phyloP scores from a whole-genome alignment of 129 eudicot genomes.

The Sambucus nigra region DNA sequence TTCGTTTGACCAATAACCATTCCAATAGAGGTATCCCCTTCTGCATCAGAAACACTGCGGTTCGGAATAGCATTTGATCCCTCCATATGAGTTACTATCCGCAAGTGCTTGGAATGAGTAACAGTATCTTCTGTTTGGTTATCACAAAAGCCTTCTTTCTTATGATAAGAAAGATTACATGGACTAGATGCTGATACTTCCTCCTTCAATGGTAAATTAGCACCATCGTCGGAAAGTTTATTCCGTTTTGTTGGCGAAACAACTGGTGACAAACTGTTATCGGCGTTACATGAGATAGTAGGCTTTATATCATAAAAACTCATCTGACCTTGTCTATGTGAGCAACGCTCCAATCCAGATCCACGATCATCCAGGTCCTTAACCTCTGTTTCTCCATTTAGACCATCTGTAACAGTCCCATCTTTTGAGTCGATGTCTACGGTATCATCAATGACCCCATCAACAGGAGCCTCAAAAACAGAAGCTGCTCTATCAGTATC shows the following conservation, averaged over 20 bases:
- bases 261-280: slow-evolving; percentile 17
- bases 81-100: slow-evolving; percentile 10
- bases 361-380: slow-evolving; percentile 22
- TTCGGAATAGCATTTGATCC: slow-evolving; percentile 17
- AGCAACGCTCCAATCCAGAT: slow-evolving; percentile 44
- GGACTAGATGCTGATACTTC: slow-evolving; percentile 19
- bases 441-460: slow-evolving; percentile 30
- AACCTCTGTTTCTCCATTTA: slow-evolving; percentile 24
- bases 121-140: slow-evolving; percentile 2
- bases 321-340: slow-evolving; percentile 28
- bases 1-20: slow-evolving; percentile 6
- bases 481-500: slow-evolving; percentile 28
- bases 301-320: slow-evolving; percentile 27
- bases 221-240: slow-evolving; percentile 21
- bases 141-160: slow-evolving; percentile 14
- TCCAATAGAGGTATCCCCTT: slow-evolving; percentile 5
- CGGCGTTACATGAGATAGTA: slow-evolving; percentile 16
- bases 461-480: slow-evolving; percentile 34
- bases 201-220: slow-evolving; percentile 19
- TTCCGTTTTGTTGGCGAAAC: slow-evolving; percentile 16
- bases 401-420: slow-evolving; percentile 21
- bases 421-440: slow-evolving; percentile 10
- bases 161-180: slow-evolving; percentile 11
- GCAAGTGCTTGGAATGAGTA: neutral
- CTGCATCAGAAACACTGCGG: slow-evolving; percentile 12